Evolutionary conservation across 495 filamentous ascomycete species (phyloP).

Genomic region (Massariosphaeria phaeospora): DNA sequence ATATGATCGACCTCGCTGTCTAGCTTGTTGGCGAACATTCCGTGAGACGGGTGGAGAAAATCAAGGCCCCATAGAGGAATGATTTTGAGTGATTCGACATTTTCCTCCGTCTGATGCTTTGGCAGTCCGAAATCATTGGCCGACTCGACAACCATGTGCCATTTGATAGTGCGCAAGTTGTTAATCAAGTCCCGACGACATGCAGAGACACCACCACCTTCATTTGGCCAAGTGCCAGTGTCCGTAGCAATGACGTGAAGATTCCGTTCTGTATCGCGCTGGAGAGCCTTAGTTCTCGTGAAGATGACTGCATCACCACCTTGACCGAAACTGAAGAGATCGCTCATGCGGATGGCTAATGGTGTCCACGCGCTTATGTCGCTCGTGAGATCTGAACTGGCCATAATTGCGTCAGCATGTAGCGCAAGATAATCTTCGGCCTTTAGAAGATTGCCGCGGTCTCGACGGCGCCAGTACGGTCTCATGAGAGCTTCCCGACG

Average conservation of each 20-base stretch:
- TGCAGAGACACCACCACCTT: constrained; percentile 61
- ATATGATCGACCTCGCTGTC: constrained; percentile 57
- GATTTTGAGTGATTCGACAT: constrained; percentile 60
- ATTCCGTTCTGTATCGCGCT: constrained; percentile 50
- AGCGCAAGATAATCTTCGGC: constrained; percentile 55
- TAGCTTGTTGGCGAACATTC: constrained; percentile 57
- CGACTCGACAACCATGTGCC: constrained; percentile 63
- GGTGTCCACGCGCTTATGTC: constrained; percentile 56
- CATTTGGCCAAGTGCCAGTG: constrained; percentile 62
- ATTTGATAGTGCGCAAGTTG: constrained; percentile 55
- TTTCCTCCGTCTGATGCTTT: constrained; percentile 62
- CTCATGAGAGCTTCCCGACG: constrained; percentile 52
- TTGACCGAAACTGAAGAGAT: constrained; percentile 60
- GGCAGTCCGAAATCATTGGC: constrained; percentile 63
- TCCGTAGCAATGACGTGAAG: constrained; percentile 62
- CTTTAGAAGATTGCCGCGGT: constrained; percentile 49
- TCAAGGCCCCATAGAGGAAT: constrained; percentile 64
- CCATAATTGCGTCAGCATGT: constrained; percentile 55
- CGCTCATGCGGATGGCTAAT: constrained; percentile 57
- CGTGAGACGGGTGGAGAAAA: constrained; percentile 58
- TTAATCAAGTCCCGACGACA: constrained; percentile 67
- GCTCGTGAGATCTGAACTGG: constrained; percentile 58
- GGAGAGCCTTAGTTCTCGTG: constrained; percentile 42
- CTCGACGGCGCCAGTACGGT: constrained; percentile 56
- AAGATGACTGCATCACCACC: constrained; percentile 55